Evolutionary conservation across 164 flowering plant species (phyloP).

Genomic region (Warburgia ugandensis): DNA sequence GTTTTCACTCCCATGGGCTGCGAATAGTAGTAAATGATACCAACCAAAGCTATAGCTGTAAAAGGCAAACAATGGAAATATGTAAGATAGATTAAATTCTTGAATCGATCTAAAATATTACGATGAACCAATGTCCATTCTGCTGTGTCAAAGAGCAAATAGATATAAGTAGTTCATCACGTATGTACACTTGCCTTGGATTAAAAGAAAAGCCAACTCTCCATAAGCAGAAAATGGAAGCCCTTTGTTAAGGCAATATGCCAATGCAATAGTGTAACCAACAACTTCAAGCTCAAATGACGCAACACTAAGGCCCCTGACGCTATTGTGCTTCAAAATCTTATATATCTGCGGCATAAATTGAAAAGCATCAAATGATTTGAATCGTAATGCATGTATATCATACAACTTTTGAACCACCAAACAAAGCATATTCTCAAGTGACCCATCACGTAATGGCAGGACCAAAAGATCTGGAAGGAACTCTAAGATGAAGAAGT

Average conservation of each 20-base stretch:
- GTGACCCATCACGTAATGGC: too few species aligned
- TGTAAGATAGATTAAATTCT: conserved; percentile 6
- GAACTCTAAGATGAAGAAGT: too few species aligned
- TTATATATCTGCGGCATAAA: conserved; percentile 56
- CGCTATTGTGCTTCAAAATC: conserved; percentile 70
- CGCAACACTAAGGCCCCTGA: conserved; percentile 75
- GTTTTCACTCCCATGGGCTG: conserved; percentile 58
- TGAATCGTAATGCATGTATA: too few species aligned
- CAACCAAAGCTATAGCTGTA: conserved; percentile 77
- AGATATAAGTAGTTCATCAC: background rate
- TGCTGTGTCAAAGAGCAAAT: background rate
- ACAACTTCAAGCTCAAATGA: conserved; percentile 94
- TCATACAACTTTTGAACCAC: too few species aligned
- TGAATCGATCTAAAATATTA: conserved; percentile 1
- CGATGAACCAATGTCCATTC: background rate
- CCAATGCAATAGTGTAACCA: conserved; percentile 84
- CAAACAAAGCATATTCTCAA: background rate
- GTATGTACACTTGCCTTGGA: conserved; percentile 53
- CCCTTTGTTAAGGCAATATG: conserved; percentile 87
- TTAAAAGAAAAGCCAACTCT: conserved; percentile 71
- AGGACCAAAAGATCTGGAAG: too few species aligned
- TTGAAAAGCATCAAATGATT: background rate
- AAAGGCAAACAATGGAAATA: conserved; percentile 17
- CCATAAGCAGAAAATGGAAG: conserved; percentile 97
- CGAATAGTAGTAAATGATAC: conserved; percentile 72